Base-by-base conservation (phyloP, 2,329 filamentous ascomycete genomes). In the Torrubiella hemipterigena region DNA sequence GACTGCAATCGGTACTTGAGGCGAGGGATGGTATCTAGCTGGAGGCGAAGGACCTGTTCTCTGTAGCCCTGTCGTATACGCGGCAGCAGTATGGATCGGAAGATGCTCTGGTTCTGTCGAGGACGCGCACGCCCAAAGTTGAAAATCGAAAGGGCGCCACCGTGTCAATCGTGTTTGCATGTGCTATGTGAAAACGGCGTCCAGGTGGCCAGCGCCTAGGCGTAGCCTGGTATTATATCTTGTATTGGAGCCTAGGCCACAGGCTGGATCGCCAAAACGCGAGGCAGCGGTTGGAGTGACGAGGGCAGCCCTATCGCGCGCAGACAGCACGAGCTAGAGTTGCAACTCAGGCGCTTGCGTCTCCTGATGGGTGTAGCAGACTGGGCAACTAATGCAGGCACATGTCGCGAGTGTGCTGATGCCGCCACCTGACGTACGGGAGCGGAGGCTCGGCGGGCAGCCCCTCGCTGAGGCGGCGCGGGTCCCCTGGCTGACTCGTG, bases 1-100 rank as follows among this genome's bases (percentile, higher is more conserved):
- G 77, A 77, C 56, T 93, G 85, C 7, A 83, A 59, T 32, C 69
- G 65, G 49, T 78, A 73, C 47, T 79, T 81, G 45, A 83, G 68
- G 30, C 66, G 61, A 10, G 84, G 82, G 16, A 93, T 55, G 5
- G 73, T 82, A 44, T 86, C 74, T 67, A 84, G 72, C 39, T 75
- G 81, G 52, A 94, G 75, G 42, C 67, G 63, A 44, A 77, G 67
- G 32, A 91, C 63, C 38, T 69, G 72, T 37, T 76, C 70, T 49
- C 73, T 75, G 44, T 77, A 77, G 42, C 67, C 71, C 39, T 71
- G 65, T 50, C 71, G 71, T 33, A 70, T 47, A 38, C 69, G 59
- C 42, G 65, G 62, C n/a, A 80, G 78, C 46, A 86, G 76, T 38
- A 87, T 63, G 51, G 74, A 77, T 43, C 77, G 69, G 30, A 85